Percentiles rank a stretch among this genome's conserved stretches.
Conservation (phyloP, 257 asterid genomes). For the Jacaranda copaia region DNA sequence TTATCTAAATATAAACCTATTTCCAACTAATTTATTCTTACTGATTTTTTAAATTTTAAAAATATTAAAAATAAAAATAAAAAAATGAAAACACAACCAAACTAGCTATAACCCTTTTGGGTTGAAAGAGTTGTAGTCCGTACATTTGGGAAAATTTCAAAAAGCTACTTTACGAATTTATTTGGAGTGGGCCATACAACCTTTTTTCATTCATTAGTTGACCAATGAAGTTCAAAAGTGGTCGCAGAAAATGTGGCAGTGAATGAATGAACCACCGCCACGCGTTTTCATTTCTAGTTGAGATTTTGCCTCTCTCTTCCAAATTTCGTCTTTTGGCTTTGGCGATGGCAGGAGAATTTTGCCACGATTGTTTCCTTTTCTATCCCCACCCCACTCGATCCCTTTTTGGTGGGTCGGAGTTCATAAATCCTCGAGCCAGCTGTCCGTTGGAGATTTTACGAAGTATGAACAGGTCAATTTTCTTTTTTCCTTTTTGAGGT, state of each 20-base stretch:
- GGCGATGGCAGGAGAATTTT: slow-evolving; percentile 32
- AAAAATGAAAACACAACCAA: no score
- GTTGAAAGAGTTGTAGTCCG: slow-evolving; percentile 26
- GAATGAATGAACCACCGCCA: slow-evolving; percentile 31
- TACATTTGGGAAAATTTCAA: slow-evolving; percentile 20
- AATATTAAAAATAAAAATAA: no score
- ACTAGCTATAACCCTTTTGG: no score
- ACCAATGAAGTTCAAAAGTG: not conserved
- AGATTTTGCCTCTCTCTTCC: not conserved
- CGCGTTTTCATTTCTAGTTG: slow-evolving; percentile 15
- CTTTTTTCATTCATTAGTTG: not conserved
- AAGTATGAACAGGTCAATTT: no score
- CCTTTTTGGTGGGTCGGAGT: no score
- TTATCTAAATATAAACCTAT: no score
- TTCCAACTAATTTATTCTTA: no score
- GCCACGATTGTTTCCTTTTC: not conserved
- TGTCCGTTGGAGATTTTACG: no score
- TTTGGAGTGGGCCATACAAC: slow-evolving; percentile 8
- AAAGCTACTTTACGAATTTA: slow-evolving; percentile 47
- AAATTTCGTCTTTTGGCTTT: not conserved
- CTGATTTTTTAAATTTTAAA: no score
- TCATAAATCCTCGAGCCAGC: no score
- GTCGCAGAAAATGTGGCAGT: not conserved
- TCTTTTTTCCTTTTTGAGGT: no score
- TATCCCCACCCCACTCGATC: no score